Evolutionary conservation across 208 protist species (phyloP).

Genomic region (Leptomonas pyrrhocoris): DNA sequence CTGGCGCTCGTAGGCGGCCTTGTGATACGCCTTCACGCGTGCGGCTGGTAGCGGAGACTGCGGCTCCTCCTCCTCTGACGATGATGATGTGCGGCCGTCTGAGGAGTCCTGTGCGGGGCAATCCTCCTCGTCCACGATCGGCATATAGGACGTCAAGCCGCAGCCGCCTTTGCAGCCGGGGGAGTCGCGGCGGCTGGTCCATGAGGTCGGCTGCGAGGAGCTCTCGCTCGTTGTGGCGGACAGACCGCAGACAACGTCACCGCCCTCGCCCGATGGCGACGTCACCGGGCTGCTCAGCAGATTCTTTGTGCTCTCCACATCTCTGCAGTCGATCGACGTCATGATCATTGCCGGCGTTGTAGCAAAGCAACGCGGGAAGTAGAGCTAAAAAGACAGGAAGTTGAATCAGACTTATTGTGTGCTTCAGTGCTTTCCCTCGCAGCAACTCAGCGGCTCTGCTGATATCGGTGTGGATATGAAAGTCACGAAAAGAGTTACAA

Average conservation of each 20-base stretch:
- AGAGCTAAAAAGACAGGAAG: not conserved
- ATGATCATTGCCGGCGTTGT: conserved; percentile 3
- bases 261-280: conserved; percentile 7
- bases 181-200: conserved; percentile 6
- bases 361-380: not conserved
- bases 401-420: not conserved
- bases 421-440: not conserved
- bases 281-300: conserved; percentile 13
- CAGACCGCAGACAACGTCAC: conserved; percentile 12
- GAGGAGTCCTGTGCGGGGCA: not conserved
- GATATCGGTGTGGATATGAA: not conserved
- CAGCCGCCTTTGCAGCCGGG: not conserved
- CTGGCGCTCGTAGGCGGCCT: conserved; percentile 26
- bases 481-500: not conserved
- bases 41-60: not conserved
- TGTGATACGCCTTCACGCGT: conserved; percentile 16
- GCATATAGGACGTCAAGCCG: conserved; percentile 26
- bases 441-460: not conserved
- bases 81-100: not conserved
- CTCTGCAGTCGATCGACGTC: conserved; percentile 7
- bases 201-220: conserved; percentile 23
- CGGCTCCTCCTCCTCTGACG: conserved; percentile 4
- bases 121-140: conserved; percentile 33
- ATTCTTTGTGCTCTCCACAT: conserved; percentile 2
- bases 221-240: conserved; percentile 28